Percentiles rank a stretch among this genome's conserved stretches.
These are phyloP conservation scores for Alternaria angustiovoidea DNA, from an alignment of 2,329 filamentous ascomycete genomes.

Conservation along the genomic window DNA sequence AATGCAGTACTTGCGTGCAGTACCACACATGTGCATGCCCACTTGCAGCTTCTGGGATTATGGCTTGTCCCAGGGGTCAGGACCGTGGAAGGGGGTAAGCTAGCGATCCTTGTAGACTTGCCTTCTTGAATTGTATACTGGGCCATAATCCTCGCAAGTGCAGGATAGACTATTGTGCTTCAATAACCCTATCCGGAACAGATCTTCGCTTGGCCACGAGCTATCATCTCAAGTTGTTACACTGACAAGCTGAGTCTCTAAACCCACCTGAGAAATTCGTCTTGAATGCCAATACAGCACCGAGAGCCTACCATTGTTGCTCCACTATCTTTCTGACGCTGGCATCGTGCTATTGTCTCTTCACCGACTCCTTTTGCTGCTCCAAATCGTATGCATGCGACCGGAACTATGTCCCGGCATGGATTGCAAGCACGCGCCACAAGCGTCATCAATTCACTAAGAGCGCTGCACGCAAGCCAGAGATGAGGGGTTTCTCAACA, in stretches of 20 bases:
- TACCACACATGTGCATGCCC: constrained; percentile 3
- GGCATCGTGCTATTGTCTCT: neutral
- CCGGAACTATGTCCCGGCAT: neutral
- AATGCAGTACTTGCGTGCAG: constrained; percentile 1
- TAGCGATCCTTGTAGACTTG: neutral
- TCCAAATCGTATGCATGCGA: neutral
- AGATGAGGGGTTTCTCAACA: neutral
- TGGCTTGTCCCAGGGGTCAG: neutral
- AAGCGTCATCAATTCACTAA: neutral
- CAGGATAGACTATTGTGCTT: neutral
- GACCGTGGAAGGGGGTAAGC: neutral
- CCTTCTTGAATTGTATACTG: neutral
- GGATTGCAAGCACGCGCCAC: neutral
- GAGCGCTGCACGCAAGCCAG: neutral
- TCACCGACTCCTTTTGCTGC: constrained; percentile 1
- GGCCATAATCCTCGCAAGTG: neutral
- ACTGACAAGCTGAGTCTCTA: neutral
- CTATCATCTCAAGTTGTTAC: neutral
- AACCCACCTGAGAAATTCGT: neutral
- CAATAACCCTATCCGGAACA: neutral
- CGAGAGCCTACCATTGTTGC: neutral
- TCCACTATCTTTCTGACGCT: neutral
- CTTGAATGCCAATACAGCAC: neutral
- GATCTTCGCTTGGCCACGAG: constrained; percentile 5
- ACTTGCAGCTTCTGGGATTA: neutral